Percentiles rank a stretch among this genome's conserved stretches.
Conservation (phyloP, 768 basidiomycete genomes). For the Boletus bicolor region DNA sequence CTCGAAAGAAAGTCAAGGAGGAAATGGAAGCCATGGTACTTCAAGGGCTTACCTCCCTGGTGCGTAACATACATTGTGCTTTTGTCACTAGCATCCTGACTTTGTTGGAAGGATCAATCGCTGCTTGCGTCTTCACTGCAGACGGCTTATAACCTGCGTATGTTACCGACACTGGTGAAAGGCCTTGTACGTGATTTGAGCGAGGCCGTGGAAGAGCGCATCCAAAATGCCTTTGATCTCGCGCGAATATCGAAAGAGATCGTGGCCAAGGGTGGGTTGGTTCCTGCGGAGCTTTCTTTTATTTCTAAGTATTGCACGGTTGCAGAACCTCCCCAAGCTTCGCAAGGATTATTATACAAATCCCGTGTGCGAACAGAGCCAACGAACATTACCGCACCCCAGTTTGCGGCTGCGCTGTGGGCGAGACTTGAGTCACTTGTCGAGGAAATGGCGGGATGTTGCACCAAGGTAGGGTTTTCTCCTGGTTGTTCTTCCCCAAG, state of each 20-base stretch:
- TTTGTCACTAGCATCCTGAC: background rate
- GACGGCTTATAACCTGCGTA: slow-evolving; percentile 89
- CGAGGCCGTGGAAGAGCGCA: slow-evolving; percentile 77
- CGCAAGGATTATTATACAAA: slow-evolving; percentile 60
- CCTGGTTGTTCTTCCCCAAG: too few relatives aligned
- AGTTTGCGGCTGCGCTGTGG: slow-evolving; percentile 64
- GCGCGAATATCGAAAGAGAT: slow-evolving; percentile 84
- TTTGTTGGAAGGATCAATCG: slow-evolving; percentile 69
- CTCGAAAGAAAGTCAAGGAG: slow-evolving; percentile 63
- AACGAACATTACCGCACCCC: slow-evolving; percentile 80
- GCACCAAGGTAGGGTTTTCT: slow-evolving; percentile 65
- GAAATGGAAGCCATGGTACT: slow-evolving; percentile 94
- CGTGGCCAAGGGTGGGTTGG: slow-evolving; percentile 61
- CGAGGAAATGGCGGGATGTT: slow-evolving; percentile 82
- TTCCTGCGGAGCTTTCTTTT: background rate
- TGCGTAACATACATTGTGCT: slow-evolving; percentile 35
- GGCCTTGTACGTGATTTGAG: slow-evolving; percentile 76
- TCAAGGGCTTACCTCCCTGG: slow-evolving; percentile 71
- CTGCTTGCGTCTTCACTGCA: slow-evolving; percentile 91
- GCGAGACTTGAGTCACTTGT: slow-evolving; percentile 73
- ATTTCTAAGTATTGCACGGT: background rate
- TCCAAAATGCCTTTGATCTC: slow-evolving; percentile 82
- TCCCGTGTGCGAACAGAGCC: slow-evolving; percentile 89
- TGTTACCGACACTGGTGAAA: slow-evolving; percentile 79
- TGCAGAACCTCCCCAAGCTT: slow-evolving; percentile 22